Base-by-base conservation (phyloP, 1,139 yeast genomes). In the Candida pseudoviswanathii region DNA sequence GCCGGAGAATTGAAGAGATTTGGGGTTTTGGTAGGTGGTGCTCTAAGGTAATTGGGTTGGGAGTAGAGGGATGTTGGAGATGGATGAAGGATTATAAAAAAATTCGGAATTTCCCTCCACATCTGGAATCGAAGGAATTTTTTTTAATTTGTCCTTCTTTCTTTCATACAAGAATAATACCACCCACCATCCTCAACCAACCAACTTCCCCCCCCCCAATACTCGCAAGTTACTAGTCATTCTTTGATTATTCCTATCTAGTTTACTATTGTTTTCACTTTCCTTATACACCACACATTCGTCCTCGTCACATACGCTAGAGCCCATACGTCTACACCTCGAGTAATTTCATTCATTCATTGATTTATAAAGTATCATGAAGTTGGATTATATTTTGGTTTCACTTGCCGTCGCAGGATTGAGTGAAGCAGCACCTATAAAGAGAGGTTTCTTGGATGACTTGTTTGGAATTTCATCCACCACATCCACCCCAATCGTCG, bases 381-480 rank as follows among this genome's bases (percentile, higher is more conserved):
- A 51, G 41, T 42, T 50, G 7, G 43, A 49, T 27, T 51, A 44
- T 32, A 34, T 51, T 24, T 43, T 46, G 40, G 51, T 45, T 31
- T 39, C 53, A n/a, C 45, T 52, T 39, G 50, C 54, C 5, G 41
- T 50, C 27, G 47, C 51, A n/a, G 32, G 52, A 8, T 43, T 47
- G 26, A 34, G 55, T 34, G 49, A 54, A n/a, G 55, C 56, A 10
- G 54, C 56, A 37, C 56, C 61, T 2, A 58, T 62, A 4, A 41
- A 55, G 32, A 45, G 58, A 49, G 62, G 64, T 2, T 48, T 52
- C 27, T 51, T 59, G 10, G 57, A 50, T 32, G 54, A 53, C 8
- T 52, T 62, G 37, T 47, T 62, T 30, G 57, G 59, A 21, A 29
- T 44, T 5, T 47, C 39, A 39, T 22, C 42, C 16, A 34, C 52